These are phyloP conservation scores for Incumbomyces lentus DNA, from an alignment of 2,329 filamentous ascomycete species.

Conservation along the genomic window DNA sequence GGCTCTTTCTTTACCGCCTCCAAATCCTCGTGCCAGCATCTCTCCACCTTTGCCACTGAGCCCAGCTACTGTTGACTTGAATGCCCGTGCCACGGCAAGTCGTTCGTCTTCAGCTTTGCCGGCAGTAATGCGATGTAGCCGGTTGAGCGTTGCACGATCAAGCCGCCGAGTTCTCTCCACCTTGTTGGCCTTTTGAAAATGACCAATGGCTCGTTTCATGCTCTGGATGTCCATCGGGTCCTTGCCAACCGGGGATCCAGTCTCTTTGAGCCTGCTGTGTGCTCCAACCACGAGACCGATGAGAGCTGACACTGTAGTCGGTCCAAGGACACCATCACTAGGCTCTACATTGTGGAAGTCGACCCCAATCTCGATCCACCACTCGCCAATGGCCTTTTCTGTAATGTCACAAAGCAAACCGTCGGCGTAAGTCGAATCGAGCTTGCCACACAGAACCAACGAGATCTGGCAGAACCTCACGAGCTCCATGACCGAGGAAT, in stretches of 20 bases:
- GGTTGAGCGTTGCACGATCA: constrained; percentile 72
- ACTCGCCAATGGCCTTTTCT: constrained; percentile 79
- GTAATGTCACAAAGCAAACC: constrained; percentile 88
- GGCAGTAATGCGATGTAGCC: constrained; percentile 70
- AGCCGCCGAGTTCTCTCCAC: constrained; percentile 66
- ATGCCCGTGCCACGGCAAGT: constrained; percentile 84
- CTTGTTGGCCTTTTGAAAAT: constrained; percentile 85
- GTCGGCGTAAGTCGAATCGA: constrained; percentile 82
- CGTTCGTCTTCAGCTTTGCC: constrained; percentile 83
- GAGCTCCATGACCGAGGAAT: constrained; percentile 71
- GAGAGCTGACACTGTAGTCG: constrained; percentile 79
- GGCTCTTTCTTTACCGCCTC: constrained; percentile 73
- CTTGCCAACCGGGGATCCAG: constrained; percentile 73
- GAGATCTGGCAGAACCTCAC: constrained; percentile 87
- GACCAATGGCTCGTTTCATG: constrained; percentile 72
- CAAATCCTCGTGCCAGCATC: constrained; percentile 80
- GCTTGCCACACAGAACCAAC: constrained; percentile 73
- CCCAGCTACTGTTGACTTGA: constrained; percentile 91
- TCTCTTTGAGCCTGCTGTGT: constrained; percentile 76
- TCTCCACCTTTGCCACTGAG: constrained; percentile 89
- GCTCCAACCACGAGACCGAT: constrained; percentile 83
- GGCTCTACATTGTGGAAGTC: constrained; percentile 91
- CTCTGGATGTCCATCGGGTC: constrained; percentile 79
- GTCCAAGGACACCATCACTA: constrained; percentile 81
- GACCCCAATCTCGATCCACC: constrained; percentile 89